These are phyloP conservation scores for Vitellaria paradoxa DNA, from an alignment of 179 eudicot genomes.

Conservation along the genomic window DNA sequence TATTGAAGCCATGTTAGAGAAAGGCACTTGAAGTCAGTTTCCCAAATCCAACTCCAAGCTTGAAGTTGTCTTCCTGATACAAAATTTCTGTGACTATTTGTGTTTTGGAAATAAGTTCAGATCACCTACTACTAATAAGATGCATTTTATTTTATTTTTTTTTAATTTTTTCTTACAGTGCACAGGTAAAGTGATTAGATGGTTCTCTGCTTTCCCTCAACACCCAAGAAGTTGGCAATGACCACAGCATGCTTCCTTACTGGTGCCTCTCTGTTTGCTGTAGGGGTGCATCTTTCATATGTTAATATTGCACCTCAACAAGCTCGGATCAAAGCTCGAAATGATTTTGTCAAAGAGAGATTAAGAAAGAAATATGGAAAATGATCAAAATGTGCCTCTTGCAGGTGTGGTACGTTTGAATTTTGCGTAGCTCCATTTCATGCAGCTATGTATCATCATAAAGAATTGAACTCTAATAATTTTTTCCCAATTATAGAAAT, in stretches of 20 bases:
- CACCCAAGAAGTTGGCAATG: constrained; percentile 61
- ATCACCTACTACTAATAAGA: too few species aligned
- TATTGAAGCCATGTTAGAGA: too few species aligned
- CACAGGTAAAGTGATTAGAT: constrained; percentile 23
- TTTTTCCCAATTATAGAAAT: too few species aligned
- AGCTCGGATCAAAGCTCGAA: constrained; percentile 78
- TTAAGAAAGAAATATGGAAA: constrained; percentile 58
- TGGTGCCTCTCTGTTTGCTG: constrained; percentile 53
- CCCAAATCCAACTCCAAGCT: too few species aligned
- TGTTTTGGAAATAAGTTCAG: too few species aligned
- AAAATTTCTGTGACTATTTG: too few species aligned
- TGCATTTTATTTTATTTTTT: background rate
- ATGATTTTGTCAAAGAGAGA: constrained; percentile 56
- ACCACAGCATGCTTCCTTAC: constrained; percentile 51
- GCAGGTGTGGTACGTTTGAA: background rate
- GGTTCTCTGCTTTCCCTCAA: constrained; percentile 72
- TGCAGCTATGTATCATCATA: too few species aligned
- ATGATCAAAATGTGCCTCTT: constrained; percentile 4
- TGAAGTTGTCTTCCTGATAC: too few species aligned
- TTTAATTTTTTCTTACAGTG: background rate
- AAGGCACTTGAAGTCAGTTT: too few species aligned
- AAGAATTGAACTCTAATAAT: too few species aligned
- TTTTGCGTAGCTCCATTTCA: too few species aligned
- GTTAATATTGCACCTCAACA: constrained; percentile 83
- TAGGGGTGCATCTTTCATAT: constrained; percentile 62